phyloP scores from a whole-genome alignment of 2,329 filamentous ascomycete genomes.

The Fusarium sp. region DNA sequence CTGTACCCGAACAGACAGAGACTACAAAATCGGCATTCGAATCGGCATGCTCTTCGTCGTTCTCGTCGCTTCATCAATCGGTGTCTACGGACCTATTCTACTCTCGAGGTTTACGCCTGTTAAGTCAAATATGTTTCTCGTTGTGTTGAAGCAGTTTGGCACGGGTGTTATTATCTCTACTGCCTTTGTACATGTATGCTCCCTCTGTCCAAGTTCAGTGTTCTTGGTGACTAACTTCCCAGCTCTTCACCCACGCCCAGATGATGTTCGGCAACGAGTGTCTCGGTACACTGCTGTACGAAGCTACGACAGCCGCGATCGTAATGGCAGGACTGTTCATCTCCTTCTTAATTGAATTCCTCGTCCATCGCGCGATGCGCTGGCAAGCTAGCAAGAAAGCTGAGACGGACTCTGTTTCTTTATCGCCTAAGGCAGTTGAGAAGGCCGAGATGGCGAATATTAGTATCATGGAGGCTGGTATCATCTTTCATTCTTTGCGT shows the following conservation, averaged over 20 bases:
- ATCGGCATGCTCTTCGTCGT: slow-evolving; percentile 81
- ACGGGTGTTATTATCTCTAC: slow-evolving; percentile 79
- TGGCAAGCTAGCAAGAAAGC: slow-evolving; percentile 47
- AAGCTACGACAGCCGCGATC: slow-evolving; percentile 76
- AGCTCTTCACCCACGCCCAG: slow-evolving; percentile 78
- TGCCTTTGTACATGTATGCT: slow-evolving; percentile 72
- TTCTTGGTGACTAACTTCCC: background rate
- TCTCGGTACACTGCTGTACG: slow-evolving; percentile 72
- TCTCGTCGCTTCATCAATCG: slow-evolving; percentile 73
- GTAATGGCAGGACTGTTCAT: slow-evolving; percentile 80
- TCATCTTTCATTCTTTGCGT: slow-evolving; percentile 80
- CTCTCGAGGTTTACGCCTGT: slow-evolving; percentile 67
- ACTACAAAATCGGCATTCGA: slow-evolving; percentile 77
- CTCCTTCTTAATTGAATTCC: slow-evolving; percentile 77
- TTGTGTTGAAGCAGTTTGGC: slow-evolving; percentile 78
- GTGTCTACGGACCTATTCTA: slow-evolving; percentile 76
- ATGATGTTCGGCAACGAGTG: slow-evolving; percentile 80
- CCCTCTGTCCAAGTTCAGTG: rapidly evolving
- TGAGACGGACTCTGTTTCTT: slow-evolving; percentile 10
- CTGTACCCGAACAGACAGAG: slow-evolving; percentile 60
- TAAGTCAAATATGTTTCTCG: slow-evolving; percentile 64
- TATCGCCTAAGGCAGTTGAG: slow-evolving; percentile 43
- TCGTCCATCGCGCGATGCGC: slow-evolving; percentile 68
- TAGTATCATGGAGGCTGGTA: slow-evolving; percentile 76
- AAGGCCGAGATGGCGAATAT: slow-evolving; percentile 53